Evolutionary conservation across 2,329 filamentous ascomycete genomes (phyloP), one percentile per base, ranked within the genome.

Genomic region (Colletotrichum sidae): DNA sequence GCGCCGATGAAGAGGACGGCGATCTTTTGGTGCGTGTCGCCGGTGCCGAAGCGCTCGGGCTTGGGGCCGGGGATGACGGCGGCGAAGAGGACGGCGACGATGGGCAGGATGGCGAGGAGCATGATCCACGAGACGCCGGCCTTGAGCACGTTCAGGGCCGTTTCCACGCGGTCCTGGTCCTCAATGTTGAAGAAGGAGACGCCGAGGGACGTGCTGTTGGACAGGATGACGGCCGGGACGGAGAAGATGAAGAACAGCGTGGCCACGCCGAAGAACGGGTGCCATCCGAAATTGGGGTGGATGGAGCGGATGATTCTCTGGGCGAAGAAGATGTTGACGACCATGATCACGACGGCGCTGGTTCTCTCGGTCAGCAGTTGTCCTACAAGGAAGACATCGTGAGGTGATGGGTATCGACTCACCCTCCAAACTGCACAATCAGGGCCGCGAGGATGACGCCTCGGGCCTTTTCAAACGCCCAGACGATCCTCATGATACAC

Each of bases 341-440:
- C 66, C 56, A 79, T 79, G 11, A 78, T 47, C 7, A 78, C 67
- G 13, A 78, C 72, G 7, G 78, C 73, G n/a, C 79, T 74, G 38
- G 2, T 3, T 3, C 4, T 88, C 4, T 88, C 80, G 69, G 87
- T 11, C 4, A 11, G 65, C 5, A 62, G 54, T n/a, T 80, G 63
- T 79, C 13, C 2, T 77, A 72, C 76, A 0, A 33, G 34, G 9
- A 6, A 25, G 25, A 25, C 25, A 25, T 25, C 1, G 4, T 25
- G 25, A 25, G 25, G 3, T 25, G 4, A 46, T 2, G 15, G 2
- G 2, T 6, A 13, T 13, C 17, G 6, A 63, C 70, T 68, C 58
- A 73, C 72, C 73, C 78, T 60, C 76, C 77, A 55, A 78, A 78
- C 35, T 77, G 74, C 11, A 80, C 72, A 49, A 80, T 73, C 49